phyloP scores from a whole-genome alignment of 1,284 basidiomycete species.

The Microbotryum intermedium region DNA sequence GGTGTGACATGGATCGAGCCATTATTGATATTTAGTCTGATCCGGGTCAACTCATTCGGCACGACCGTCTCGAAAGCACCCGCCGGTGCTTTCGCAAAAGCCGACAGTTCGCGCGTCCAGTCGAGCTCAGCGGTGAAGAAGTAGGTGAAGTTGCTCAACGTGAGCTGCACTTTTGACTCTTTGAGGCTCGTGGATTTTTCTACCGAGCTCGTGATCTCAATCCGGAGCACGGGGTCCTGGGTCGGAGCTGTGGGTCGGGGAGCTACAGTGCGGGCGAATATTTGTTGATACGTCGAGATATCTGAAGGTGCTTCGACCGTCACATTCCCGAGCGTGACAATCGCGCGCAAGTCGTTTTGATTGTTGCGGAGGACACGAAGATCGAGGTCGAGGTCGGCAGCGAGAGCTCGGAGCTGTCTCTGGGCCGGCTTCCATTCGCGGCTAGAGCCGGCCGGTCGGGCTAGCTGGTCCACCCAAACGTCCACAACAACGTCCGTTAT shows the following conservation, averaged over 20 bases:
- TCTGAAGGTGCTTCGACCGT: slow-evolving; percentile 44
- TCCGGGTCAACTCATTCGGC: slow-evolving; percentile 73
- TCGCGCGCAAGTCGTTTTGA: slow-evolving; percentile 63
- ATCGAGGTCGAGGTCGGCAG: slow-evolving; percentile 56
- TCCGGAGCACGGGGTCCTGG: slow-evolving; percentile 46
- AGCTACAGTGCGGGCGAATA: slow-evolving; percentile 45
- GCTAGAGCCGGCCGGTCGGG: slow-evolving; percentile 24
- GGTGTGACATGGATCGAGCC: slow-evolving; percentile 58
- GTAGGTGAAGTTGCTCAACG: slow-evolving; percentile 58
- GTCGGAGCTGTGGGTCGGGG: slow-evolving; percentile 41
- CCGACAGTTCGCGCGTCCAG: slow-evolving; percentile 57
- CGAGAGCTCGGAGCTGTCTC: slow-evolving; percentile 52
- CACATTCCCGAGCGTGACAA: slow-evolving; percentile 55
- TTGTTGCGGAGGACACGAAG: slow-evolving; percentile 60
- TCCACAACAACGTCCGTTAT: slow-evolving; percentile 50
- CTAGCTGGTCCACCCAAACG: slow-evolving; percentile 44
- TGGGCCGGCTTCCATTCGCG: background rate
- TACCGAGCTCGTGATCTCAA: slow-evolving; percentile 58
- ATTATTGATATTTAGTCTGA: slow-evolving; percentile 60
- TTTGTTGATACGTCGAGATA: slow-evolving; percentile 39
- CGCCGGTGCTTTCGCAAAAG: slow-evolving; percentile 66
- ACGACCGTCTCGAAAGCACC: slow-evolving; percentile 81
- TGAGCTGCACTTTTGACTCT: slow-evolving; percentile 64
- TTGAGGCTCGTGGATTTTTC: slow-evolving; percentile 62
- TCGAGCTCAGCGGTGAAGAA: slow-evolving; percentile 55